A percentile compares a stretch with the other conserved stretches of the same genome.
phyloP scores from a whole-genome alignment of 1,284 basidiomycete genomes.

The Clitocybe nebularis region DNA sequence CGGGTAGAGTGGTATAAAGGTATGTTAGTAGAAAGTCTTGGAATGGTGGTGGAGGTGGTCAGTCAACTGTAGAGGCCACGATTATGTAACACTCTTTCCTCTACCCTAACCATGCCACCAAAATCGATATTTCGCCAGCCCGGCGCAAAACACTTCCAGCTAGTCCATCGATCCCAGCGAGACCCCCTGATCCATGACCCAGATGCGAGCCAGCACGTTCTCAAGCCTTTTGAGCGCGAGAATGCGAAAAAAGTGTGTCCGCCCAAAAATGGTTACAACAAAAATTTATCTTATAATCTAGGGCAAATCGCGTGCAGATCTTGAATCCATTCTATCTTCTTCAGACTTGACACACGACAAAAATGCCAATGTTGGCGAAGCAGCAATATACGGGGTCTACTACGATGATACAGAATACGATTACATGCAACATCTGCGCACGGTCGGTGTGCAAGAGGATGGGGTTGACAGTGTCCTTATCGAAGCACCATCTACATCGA shows the following conservation, averaged over 20 bases:
- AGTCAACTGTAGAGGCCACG: slow-evolving; percentile 17
- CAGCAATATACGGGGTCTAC: slow-evolving; percentile 87
- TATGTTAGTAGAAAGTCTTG: slow-evolving; percentile 7
- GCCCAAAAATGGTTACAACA: slow-evolving; percentile 10
- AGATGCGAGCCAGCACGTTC: slow-evolving; percentile 84
- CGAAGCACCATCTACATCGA: slow-evolving; percentile 55
- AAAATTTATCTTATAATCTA: slow-evolving; percentile 25
- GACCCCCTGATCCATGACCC: slow-evolving; percentile 96
- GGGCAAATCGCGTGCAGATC: slow-evolving; percentile 76
- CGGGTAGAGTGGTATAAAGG: slow-evolving; percentile 5
- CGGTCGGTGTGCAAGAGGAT: slow-evolving; percentile 70
- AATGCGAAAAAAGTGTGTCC: slow-evolving; percentile 63
- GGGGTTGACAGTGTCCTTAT: slow-evolving; percentile 76
- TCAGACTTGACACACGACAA: slow-evolving; percentile 53
- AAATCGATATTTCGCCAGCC: slow-evolving; percentile 90
- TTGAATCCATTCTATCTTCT: slow-evolving; percentile 59
- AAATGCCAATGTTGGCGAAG: slow-evolving; percentile 73
- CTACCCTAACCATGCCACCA: slow-evolving; percentile 48
- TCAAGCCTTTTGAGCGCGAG: slow-evolving; percentile 76
- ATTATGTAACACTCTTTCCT: slow-evolving; percentile 32
- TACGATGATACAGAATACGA: slow-evolving; percentile 99
- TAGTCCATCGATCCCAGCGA: slow-evolving; percentile 94
- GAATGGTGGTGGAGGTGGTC: slow-evolving; percentile 9
- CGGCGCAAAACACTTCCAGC: slow-evolving; percentile 89
- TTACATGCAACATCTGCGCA: slow-evolving; percentile 95